Base-by-base conservation (phyloP, 441 rosid species). In the Populus trichocarpa region DNA sequence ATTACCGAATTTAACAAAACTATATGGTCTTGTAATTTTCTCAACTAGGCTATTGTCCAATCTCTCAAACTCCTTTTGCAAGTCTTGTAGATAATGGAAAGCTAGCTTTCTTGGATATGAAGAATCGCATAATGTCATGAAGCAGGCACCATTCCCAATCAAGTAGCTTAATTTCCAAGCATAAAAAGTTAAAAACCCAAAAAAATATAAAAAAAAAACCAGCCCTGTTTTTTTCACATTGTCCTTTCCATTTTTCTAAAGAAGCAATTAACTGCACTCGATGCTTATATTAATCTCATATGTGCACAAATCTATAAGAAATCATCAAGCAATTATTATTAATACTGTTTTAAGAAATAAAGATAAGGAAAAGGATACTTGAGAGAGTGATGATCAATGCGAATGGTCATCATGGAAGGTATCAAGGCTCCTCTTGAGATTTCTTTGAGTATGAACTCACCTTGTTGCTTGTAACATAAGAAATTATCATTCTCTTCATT, bases 101-200 rank as follows among this genome's bases (percentile, higher is more conserved):
- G 88, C 85, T 64, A 91, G 84, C 86, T 88, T 91, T 88, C 90
- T 84, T 75, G 93, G 93, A 77, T 89, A 91, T 20, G 90, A 83
- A 71, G 88, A 84, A 76, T 89, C 90, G 68, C 88, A 81, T 71
- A 91, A 78, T 14, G 84, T 80, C 63, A 88, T 87, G 87, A 85
- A 89, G 83, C 90, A 89, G 75, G 84, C 42, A 36, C 85, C 87
- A 75, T 86, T 86, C 79, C 77, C 87, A 72, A 83, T 84, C 86
- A 85, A 70, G 26, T 79, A 82, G 89, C 93, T 90, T 86, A 71
- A 72, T 82, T 28, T 61, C 25, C 61, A 76, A 42, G 72, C 26
- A 77, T 23, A 65, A 16, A 53, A 4, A 70, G 50, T 14, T 12
- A 23, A 61, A 22, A 11, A 32, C 13, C 1, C 16, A 26, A 53